Evolutionary conservation across 2,329 filamentous ascomycete species (phyloP), one percentile per base, ranked within the genome.

Genomic region (Diplodia sapinea): DNA sequence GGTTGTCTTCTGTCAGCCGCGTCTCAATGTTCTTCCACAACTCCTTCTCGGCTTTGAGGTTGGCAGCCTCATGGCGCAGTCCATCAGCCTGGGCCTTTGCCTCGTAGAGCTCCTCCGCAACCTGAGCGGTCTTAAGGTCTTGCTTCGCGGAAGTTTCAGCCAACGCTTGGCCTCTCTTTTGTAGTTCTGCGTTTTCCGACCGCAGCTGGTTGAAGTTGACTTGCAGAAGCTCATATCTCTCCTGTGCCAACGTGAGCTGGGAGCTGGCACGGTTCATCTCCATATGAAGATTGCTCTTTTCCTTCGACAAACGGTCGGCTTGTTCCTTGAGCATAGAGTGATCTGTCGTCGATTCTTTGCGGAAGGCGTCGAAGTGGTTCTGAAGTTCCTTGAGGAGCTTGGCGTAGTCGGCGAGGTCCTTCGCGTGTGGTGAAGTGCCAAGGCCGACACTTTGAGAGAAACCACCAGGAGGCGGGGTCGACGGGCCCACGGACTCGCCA

Each of bases 1-100:
- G 93, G 71, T 95, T 97, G 75, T 98, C 94, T 73, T 95, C 92
- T 70, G 88, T 91, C 52, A 98, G 84, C 64, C 96, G 89, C 70
- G 91, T 90, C 76, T 98, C 94, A 40, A 97, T 96, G 67, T 91
- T 92, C 81, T 95, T 96, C 91, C 92, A 97, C 11, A 99, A 84
- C 47, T 93, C 91, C 81, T 97, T 97, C 79, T 98, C 94, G 0
- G 94, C 94, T 78, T 96, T 97, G 40, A 97, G 86, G 74, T 98
- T 97, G 17, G 93, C 90, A 65, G 90, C 93, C 77, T 99, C 95
- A 71, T 93, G 93, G 64, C 93, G 91, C 79, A 97, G 87, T 74
- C 93, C 94, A 74, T 99, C 94, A 3, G 91, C 84, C 64, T 94
- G 81, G 38, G 91, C 91, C 76, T 89, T 91, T 5, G 91, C 89